Conservation (phyloP, 2,329 filamentous ascomycete genomes). For the Xylaria sp. region DNA sequence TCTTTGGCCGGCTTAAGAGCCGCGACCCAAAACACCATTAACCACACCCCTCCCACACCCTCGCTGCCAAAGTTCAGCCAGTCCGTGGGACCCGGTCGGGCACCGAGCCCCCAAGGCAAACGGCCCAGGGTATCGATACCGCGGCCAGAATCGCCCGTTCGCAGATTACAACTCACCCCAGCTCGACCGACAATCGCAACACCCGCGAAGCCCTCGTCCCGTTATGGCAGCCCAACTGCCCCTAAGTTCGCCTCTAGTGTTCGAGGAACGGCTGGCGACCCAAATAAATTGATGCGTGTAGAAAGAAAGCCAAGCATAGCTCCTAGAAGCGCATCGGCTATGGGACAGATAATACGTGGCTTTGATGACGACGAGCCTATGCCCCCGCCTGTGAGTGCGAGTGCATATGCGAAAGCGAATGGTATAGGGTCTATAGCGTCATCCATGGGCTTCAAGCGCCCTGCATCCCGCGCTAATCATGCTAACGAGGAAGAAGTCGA, state of each 20-base stretch:
- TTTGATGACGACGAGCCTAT: slow-evolving; percentile 68
- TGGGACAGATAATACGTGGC: slow-evolving; percentile 59
- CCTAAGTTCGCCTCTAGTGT: slow-evolving; percentile 72
- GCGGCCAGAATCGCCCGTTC: slow-evolving; percentile 86
- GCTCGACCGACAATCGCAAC: slow-evolving; percentile 67
- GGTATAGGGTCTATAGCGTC: slow-evolving; percentile 66
- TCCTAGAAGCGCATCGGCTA: slow-evolving; percentile 68
- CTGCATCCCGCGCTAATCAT: slow-evolving; percentile 60
- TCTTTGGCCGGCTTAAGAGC: slow-evolving; percentile 64
- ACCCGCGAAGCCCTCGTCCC: slow-evolving; percentile 63
- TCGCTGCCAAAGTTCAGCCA: slow-evolving; percentile 84
- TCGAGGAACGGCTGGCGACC: slow-evolving; percentile 69
- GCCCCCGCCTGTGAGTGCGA: slow-evolving; percentile 52
- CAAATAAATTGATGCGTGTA: slow-evolving; percentile 64
- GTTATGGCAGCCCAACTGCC: slow-evolving; percentile 71
- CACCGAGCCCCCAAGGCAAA: slow-evolving; percentile 77
- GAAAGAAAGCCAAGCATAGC: slow-evolving; percentile 63
- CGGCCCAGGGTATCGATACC: slow-evolving; percentile 80
- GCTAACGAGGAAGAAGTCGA: slow-evolving; percentile 77
- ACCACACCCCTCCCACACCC: slow-evolving; percentile 72
- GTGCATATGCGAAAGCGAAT: slow-evolving; percentile 63
- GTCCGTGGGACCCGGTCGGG: slow-evolving; percentile 80
- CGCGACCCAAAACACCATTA: slow-evolving; percentile 66
- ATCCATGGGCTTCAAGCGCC: slow-evolving; percentile 64
- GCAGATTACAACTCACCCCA: slow-evolving; percentile 72